Evolutionary conservation across 2,329 filamentous ascomycete genomes (phyloP), one percentile per base, ranked within the genome.

Genomic region (Corniculantispora saksenae): DNA sequence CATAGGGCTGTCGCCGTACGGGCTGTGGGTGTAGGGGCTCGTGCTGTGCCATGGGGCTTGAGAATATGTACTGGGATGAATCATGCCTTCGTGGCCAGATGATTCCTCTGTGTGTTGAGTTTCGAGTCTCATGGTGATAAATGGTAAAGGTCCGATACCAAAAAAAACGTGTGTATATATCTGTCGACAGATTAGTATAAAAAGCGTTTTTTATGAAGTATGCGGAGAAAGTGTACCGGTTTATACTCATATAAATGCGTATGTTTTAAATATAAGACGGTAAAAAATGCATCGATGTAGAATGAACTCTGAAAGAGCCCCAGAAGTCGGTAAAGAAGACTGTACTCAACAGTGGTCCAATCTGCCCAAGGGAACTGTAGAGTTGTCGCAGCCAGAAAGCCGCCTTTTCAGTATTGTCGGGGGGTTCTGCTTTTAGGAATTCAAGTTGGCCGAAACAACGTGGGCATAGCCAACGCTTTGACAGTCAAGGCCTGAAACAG

Each of bases 21-120:
- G 74, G 47, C 89, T 90, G 67, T 89, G 86, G 70, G 88, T 87
- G 72, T 92, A 91, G 17, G 87, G 76, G 68, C 79, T 82, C 72
- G 88, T 83, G 71, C 83, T 83, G 56, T 80, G 80, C 87, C 86
- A 88, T 72, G 77, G 79, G 67, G 85, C 81, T 72, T 76, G 45
- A 7, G 43, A 25, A 48, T 66, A 66, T 17, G 38, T 23, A 47
- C 19, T 32, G 12, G 64, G 13, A 23, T 27, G 45, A 3, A 61
- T 29, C 51, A 56, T 43, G 19, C 38, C 29, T 79, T 66, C 76
- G 74, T 50, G 43, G 66, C 63, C 76, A 77, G 48, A 70, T 71
- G 60, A 71, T 70, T 66, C 70, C 73, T 58, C 73, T 73, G 54
- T 73, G 75, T 75, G 66, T 71, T 69, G 29, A 69, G 62, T 77